phyloP scores from a whole-genome alignment of 176 grass and related monocot species.

The Musa itinerans region DNA sequence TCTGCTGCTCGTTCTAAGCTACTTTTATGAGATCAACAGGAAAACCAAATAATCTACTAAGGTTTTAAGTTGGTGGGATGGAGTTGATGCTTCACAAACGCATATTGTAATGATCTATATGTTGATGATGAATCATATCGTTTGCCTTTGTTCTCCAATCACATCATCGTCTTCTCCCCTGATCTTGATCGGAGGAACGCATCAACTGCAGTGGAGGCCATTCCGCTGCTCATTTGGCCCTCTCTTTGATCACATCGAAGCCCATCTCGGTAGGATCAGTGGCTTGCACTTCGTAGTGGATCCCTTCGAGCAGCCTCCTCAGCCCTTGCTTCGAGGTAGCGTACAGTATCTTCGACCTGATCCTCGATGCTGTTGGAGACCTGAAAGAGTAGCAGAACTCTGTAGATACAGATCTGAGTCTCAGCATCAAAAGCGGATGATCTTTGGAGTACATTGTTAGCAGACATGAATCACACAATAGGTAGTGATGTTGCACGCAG shows the following conservation, averaged over 20 bases:
- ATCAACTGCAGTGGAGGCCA: too few relatives aligned
- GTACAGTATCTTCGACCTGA: conserved; percentile 60
- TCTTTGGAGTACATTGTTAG: too few relatives aligned
- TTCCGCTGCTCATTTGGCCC: conserved; percentile 25
- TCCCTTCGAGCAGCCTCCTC: conserved; percentile 48
- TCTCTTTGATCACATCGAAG: conserved; percentile 44
- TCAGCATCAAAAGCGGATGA: too few relatives aligned
- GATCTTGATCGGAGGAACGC: too few relatives aligned
- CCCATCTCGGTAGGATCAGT: conserved; percentile 60
- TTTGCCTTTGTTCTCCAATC: too few relatives aligned
- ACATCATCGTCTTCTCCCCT: too few relatives aligned
- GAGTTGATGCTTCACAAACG: too few relatives aligned
- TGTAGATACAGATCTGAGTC: neutral
- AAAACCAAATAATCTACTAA: neutral
- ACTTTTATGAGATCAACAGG: conserved; percentile 26
- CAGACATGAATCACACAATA: too few relatives aligned
- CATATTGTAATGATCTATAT: too few relatives aligned
- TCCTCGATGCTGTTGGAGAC: conserved; percentile 54
- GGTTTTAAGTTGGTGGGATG: too few relatives aligned
- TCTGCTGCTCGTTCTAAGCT: conserved; percentile 27
- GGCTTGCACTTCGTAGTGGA: conserved; percentile 74
- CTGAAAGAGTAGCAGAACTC: conserved; percentile 18
- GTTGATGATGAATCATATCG: too few relatives aligned
- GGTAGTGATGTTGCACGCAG: too few relatives aligned
- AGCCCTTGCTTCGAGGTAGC: conserved; percentile 49